A percentile compares a stretch with the other conserved stretches of the same genome.
These are phyloP conservation scores for Zoysia pacifica DNA, from an alignment of 176 grass and related monocot species.

Conservation along the genomic window DNA sequence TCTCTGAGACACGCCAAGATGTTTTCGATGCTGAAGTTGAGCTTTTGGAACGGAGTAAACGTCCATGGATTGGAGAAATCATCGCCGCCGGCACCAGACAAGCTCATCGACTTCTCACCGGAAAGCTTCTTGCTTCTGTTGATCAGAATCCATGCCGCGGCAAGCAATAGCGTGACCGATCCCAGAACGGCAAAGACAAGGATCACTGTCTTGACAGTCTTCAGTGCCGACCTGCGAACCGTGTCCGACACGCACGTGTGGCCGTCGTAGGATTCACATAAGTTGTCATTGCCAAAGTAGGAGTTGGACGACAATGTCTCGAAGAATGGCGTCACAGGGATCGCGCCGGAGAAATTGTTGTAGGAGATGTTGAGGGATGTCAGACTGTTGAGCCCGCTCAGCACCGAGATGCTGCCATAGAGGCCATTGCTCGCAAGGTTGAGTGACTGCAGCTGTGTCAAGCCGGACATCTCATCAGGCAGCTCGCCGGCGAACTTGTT, in stretches of 20 bases:
- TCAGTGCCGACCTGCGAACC: slow-evolving; percentile 65
- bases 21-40: slow-evolving; percentile 69
- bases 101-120: slow-evolving; percentile 39
- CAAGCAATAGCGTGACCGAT: slow-evolving; percentile 51
- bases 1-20: slow-evolving; percentile 85
- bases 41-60: slow-evolving; percentile 82
- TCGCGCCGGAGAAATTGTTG: slow-evolving; percentile 96
- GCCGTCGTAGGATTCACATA: slow-evolving; percentile 84
- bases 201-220: slow-evolving; percentile 57
- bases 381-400: slow-evolving; percentile 73
- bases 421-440: slow-evolving; percentile 77
- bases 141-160: slow-evolving; percentile 67
- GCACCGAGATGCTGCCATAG: slow-evolving; percentile 67
- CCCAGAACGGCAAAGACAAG: slow-evolving; percentile 65
- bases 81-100: slow-evolving; percentile 45
- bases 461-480: slow-evolving; percentile 69
- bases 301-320: slow-evolving; percentile 66
- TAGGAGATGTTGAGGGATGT: slow-evolving; percentile 86
- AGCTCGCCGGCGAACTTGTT: slow-evolving; percentile 78
- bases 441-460: slow-evolving; percentile 82
- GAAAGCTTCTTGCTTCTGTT: slow-evolving; percentile 55
- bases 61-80: slow-evolving; percentile 97
- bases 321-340: slow-evolving; percentile 85
- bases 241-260: slow-evolving; percentile 62
- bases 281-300: slow-evolving; percentile 58